Conservation (phyloP, 441 rosid species). For the Populus hybrid region DNA sequence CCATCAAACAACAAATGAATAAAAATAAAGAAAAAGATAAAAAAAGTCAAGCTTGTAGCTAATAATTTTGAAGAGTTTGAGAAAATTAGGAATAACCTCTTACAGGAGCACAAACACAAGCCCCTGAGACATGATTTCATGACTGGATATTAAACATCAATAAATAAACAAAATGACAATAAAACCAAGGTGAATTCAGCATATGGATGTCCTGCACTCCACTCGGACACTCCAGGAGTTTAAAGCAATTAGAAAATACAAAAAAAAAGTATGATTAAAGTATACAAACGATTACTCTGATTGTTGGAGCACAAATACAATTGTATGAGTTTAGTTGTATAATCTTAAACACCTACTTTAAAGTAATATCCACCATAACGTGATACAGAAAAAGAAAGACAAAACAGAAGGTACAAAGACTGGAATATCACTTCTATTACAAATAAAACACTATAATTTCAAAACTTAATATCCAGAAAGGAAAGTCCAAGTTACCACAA, state of each 20-base stretch:
- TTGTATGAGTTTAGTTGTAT: background rate
- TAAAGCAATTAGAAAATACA: background rate
- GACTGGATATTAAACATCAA: too few species aligned
- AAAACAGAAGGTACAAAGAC: background rate
- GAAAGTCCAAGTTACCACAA: constrained; percentile 15
- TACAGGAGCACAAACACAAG: too few species aligned
- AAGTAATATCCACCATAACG: background rate
- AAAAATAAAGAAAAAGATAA: too few species aligned
- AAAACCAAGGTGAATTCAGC: background rate
- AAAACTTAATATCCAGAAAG: constrained; percentile 3
- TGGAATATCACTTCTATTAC: background rate
- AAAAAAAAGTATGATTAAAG: background rate
- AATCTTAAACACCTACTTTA: background rate
- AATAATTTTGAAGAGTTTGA: too few species aligned
- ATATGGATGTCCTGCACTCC: background rate
- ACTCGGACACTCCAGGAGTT: background rate
- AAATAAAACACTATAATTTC: background rate
- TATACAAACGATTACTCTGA: background rate
- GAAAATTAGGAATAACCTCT: too few species aligned
- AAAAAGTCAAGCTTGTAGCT: too few species aligned
- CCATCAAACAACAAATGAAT: too few species aligned
- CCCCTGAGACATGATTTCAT: too few species aligned
- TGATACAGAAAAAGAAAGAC: background rate
- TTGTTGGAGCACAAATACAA: background rate
- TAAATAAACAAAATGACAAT: background rate